These are phyloP conservation scores for Centrapalus pauciflorus DNA, from an alignment of 129 eudicot species.

Conservation along the genomic window DNA sequence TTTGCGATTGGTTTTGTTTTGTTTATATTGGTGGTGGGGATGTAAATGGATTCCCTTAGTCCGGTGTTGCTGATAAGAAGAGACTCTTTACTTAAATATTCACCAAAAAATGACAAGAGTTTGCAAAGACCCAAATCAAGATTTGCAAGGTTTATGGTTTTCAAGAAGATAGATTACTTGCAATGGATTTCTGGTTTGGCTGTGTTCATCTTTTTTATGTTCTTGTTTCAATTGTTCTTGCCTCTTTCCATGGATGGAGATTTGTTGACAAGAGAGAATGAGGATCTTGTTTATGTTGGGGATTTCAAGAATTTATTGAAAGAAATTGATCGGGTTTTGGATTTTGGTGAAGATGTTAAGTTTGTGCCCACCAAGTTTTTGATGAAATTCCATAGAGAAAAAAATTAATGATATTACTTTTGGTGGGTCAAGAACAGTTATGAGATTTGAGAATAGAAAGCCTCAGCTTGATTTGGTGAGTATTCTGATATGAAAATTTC, in stretches of 20 bases:
- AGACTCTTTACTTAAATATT: conserved; percentile 11
- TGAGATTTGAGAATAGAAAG: conserved; percentile 54
- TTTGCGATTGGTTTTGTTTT: neutral
- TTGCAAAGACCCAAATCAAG: conserved; percentile 62
- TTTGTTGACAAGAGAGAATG: no score
- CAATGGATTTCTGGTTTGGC: conserved; percentile 56
- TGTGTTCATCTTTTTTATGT: conserved; percentile 7
- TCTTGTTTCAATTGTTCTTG: conserved; percentile 4
- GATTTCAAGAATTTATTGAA: no score
- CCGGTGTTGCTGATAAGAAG: no score
- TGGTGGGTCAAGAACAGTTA: conserved; percentile 29
- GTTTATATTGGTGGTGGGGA: no score
- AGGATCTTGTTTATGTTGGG: no score
- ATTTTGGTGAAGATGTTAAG: no score
- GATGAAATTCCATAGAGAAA: no score
- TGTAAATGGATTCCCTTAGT: no score
- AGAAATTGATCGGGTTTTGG: no score
- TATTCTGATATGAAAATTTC: conserved; percentile 9
- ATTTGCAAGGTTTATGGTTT: conserved; percentile 46
- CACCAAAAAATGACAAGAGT: conserved; percentile 30
- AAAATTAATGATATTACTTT: conserved; percentile 35
- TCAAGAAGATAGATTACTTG: conserved; percentile 46
- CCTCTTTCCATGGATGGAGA: neutral
- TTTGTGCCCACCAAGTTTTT: no score
- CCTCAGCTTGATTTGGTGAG: conserved; percentile 72